A percentile compares a stretch with the other conserved stretches of the same genome.
phyloP scores from a whole-genome alignment of 306 rosid genomes.

The Cucurbita argyrosperma region DNA sequence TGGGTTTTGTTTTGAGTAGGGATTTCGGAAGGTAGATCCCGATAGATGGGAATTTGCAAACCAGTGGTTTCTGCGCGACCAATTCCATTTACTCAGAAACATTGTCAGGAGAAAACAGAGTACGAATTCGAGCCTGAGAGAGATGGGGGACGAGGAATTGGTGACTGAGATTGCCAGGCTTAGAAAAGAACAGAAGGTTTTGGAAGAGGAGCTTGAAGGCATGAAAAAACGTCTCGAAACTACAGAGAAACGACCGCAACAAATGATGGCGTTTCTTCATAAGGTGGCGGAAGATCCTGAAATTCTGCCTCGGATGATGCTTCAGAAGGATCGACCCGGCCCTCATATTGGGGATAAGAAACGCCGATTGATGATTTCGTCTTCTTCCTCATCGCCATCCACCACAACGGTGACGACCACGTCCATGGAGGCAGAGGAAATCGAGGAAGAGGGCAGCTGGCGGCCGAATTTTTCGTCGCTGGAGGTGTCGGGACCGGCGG shows the following conservation, averaged over 20 bases:
- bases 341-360: constrained; percentile 22
- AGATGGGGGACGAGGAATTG: constrained; percentile 34
- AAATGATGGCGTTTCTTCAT: constrained; percentile 70
- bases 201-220: constrained; percentile 50
- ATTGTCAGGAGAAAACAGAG: constrained; percentile 44
- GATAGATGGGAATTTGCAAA: constrained; percentile 95
- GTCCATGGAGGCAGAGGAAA: constrained; percentile 7
- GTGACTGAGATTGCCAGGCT: constrained; percentile 50
- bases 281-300: constrained; percentile 69
- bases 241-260: constrained; percentile 66
- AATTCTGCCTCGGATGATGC: constrained; percentile 42
- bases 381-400: neutral
- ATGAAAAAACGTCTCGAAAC: constrained; percentile 66
- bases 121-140: neutral
- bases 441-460: neutral
- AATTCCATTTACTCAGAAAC: constrained; percentile 50
- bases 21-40: constrained; percentile 83
- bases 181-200: constrained; percentile 50
- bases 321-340: constrained; percentile 8
- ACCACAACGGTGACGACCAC: neutral
- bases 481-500: neutral
- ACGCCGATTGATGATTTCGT: constrained; percentile 22
- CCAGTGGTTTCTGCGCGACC: constrained; percentile 82
- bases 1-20: constrained; percentile 15
- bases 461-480: neutral